Conservation (phyloP, 2,329 filamentous ascomycete species). For the Stachybotrys echinatus region DNA sequence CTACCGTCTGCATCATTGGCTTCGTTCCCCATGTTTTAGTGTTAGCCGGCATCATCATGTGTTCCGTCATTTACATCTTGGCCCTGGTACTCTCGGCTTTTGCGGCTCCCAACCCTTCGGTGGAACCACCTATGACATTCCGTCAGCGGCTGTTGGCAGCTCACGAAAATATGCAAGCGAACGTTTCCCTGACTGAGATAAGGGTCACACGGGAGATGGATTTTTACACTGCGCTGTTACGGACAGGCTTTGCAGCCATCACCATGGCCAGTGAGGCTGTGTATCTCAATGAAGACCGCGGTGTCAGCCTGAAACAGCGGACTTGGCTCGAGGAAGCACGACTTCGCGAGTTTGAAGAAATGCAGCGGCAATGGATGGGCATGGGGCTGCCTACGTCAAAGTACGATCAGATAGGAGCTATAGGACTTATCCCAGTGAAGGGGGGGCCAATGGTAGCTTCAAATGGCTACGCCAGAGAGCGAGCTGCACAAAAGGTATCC, state of each 20-base stretch:
- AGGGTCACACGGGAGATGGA: slow-evolving; percentile 84
- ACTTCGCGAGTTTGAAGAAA: slow-evolving; percentile 66
- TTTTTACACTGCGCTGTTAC: slow-evolving; percentile 86
- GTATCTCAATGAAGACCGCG: slow-evolving; percentile 84
- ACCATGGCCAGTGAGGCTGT: slow-evolving; percentile 95
- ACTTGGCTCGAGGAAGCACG: slow-evolving; percentile 94
- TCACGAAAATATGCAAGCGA: slow-evolving; percentile 87
- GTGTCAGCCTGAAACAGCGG: slow-evolving; percentile 65
- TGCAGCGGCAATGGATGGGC: slow-evolving; percentile 46
- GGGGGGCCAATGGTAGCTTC: slow-evolving; percentile 34
- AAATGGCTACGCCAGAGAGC: slow-evolving; percentile 65
- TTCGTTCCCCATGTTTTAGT: slow-evolving; percentile 94
- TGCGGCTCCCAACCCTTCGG: slow-evolving; percentile 20
- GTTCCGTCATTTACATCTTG: slow-evolving; percentile 69
- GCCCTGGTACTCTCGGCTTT: slow-evolving; percentile 70
- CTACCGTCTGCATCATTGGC: slow-evolving; percentile 89
- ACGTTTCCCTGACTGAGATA: slow-evolving; percentile 76
- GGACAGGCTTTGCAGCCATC: slow-evolving; percentile 80
- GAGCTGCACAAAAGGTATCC: slow-evolving; percentile 55
- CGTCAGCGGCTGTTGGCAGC: slow-evolving; percentile 62
- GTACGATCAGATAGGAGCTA: slow-evolving; percentile 48
- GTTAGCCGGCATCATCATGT: slow-evolving; percentile 70
- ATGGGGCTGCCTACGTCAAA: slow-evolving; percentile 40
- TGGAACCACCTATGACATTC: slow-evolving; percentile 32
- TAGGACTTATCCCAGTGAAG: slow-evolving; percentile 50